Evolutionary conservation across 116 monocot species (phyloP).

Genomic region (Posidonia oceanica): DNA sequence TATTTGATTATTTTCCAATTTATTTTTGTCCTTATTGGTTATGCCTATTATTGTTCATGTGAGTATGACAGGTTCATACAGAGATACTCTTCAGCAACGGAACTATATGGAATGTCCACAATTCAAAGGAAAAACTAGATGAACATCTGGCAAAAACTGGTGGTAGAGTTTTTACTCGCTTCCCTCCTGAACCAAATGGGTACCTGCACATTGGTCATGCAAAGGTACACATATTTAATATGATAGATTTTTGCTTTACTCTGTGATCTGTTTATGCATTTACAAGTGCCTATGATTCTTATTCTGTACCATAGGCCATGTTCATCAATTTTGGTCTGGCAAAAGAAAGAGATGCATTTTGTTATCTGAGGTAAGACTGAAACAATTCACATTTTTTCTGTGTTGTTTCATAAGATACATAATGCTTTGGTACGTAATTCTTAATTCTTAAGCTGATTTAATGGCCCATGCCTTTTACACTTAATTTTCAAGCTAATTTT

Average conservation of each 20-base stretch:
- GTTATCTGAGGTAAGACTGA: constrained; percentile 70
- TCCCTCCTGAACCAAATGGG: constrained; percentile 98
- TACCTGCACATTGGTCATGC: constrained; percentile 99
- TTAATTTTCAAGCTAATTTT: too few species aligned
- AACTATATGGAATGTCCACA: constrained; percentile 70
- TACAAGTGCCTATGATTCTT: background rate
- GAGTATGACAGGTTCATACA: constrained; percentile 68
- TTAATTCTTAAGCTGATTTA: too few species aligned
- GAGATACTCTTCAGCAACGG: constrained; percentile 93
- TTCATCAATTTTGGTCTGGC: constrained; percentile 92
- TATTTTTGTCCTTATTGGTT: background rate
- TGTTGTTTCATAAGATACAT: background rate
- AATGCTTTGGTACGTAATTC: too few species aligned
- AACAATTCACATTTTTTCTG: background rate
- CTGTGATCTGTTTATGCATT: background rate
- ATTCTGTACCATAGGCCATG: constrained; percentile 58
- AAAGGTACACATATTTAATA: constrained; percentile 42
- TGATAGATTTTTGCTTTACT: background rate
- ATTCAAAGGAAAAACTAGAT: constrained; percentile 66
- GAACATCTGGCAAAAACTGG: constrained; percentile 69
- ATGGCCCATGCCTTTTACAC: too few species aligned
- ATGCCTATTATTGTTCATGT: background rate
- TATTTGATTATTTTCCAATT: too few species aligned
- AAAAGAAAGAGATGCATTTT: constrained; percentile 62
- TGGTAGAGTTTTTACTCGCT: constrained; percentile 83